phyloP scores from a whole-genome alignment of 2,329 filamentous ascomycete species.

The Mycosphaerelloides madeirae region DNA sequence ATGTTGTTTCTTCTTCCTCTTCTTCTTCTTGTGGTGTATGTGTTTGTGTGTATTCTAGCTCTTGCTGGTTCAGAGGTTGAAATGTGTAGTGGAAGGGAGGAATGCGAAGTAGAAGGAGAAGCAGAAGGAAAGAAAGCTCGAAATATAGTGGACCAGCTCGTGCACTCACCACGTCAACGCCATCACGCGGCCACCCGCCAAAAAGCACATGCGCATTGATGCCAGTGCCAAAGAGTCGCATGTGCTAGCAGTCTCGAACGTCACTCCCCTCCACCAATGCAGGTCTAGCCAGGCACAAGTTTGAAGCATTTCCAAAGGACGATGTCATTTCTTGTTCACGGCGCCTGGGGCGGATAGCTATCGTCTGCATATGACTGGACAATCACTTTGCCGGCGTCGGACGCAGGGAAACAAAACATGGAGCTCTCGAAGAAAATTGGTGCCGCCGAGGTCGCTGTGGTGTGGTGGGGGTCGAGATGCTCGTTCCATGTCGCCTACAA shows the following conservation, averaged over 20 bases:
- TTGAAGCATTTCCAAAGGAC: not conserved
- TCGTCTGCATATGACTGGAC: not conserved
- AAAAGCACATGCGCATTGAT: not conserved
- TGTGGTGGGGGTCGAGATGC: not conserved
- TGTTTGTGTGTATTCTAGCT: not conserved
- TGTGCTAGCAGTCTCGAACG: too few relatives aligned
- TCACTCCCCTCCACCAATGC: too few relatives aligned
- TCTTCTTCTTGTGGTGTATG: not conserved
- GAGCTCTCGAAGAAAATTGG: not conserved
- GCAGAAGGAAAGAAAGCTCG: not conserved
- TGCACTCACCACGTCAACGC: too few relatives aligned
- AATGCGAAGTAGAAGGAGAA: not conserved
- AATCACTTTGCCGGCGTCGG: not conserved
- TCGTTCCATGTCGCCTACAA: too few relatives aligned
- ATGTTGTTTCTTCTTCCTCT: slow-evolving; percentile 19
- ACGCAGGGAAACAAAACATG: not conserved
- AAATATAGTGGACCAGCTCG: too few relatives aligned
- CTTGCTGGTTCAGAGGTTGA: not conserved
- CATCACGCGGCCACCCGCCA: not conserved
- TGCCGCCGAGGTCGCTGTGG: not conserved
- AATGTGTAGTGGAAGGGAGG: not conserved
- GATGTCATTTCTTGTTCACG: slow-evolving; percentile 4
- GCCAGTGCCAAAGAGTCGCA: not conserved
- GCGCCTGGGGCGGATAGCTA: not conserved
- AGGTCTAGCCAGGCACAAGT: too few relatives aligned